Evolutionary conservation across 768 basidiomycete genomes (phyloP), one percentile per base, ranked within the genome.

Genomic region (Cystoderma amianthinum): DNA sequence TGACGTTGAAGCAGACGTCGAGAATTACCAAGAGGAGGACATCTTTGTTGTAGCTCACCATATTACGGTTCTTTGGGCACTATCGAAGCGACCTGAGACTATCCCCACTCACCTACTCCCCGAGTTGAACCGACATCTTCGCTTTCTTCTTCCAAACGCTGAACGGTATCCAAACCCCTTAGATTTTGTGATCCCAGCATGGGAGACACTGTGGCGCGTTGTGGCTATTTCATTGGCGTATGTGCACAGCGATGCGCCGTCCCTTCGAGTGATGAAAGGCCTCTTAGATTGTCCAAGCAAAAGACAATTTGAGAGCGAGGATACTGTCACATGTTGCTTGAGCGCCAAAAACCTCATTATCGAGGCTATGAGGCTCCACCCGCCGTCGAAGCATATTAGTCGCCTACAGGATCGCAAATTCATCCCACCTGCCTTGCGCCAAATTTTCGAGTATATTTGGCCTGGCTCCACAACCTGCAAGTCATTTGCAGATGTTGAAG

Each of bases 161-260:
- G 48, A 54, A 1, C 43, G 20, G 3, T 63, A 60, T 38, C 56
- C 59, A 1, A 64, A 70, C 28, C 70, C 74, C 0, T 54, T 81
- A 12, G 65, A 80, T 34, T 66, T 67, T 42, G 63, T 82, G 41
- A 67, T 82, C 33, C 80, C 80, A 0, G 58, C 72, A 1, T 82
- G 76, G 64, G 81, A 82, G 51, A 75, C 73, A 0, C 56, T 81
- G 34, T 82, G 81, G 81, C 68, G 78, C 10, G 68, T 81, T 16
- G 61, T 78, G 39, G 78, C 79, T 1, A 58, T 60, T 4, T 50
- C 60, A 0, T 51, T 72, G 0, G 67, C 71, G 1, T 57, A 68
- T 38, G 56, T 64, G 11, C 55, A 61, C n/a, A 44, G 61, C 3
- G 48, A 63, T 11, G 44, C 48, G 6, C 43, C 44, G 0, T 44